Conservation (phyloP, 2,329 filamentous ascomycete genomes). For the Bretziella fagacearum region DNA sequence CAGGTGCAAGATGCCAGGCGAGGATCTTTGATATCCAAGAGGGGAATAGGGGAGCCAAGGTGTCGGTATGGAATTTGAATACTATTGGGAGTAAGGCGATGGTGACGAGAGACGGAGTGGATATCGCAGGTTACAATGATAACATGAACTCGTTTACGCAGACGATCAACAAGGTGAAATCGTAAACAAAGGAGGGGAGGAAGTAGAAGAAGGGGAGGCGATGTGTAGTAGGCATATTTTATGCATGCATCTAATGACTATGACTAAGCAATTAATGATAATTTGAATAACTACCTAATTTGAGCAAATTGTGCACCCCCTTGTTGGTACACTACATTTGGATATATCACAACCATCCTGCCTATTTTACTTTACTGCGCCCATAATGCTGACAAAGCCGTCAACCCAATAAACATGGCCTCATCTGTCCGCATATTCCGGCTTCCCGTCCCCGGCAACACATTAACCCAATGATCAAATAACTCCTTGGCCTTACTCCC, state of each 20-base stretch:
- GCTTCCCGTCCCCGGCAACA: slow-evolving; percentile 65
- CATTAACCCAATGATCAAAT: slow-evolving; percentile 74
- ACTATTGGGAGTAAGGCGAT: slow-evolving; percentile 28
- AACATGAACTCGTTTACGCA: slow-evolving; percentile 26
- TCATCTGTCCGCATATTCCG: slow-evolving; percentile 73
- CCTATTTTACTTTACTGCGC: slow-evolving; percentile 15
- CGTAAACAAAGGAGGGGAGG: slow-evolving; percentile 2
- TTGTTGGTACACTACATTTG: not conserved
- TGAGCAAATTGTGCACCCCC: too few relatives aligned
- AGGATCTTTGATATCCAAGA: slow-evolving; percentile 23
- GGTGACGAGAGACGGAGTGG: slow-evolving; percentile 23
- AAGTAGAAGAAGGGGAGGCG: not conserved
- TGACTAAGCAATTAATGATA: not conserved
- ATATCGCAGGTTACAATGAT: slow-evolving; percentile 23
- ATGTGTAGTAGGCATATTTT: slow-evolving; percentile 9
- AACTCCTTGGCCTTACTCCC: slow-evolving; percentile 48
- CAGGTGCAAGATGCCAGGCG: slow-evolving; percentile 30
- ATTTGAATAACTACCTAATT: not conserved
- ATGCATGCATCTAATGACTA: slow-evolving; percentile 1
- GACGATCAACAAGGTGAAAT: slow-evolving; percentile 22
- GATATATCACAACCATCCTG: not conserved
- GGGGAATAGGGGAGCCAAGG: slow-evolving; percentile 15
- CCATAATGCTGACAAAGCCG: slow-evolving; percentile 46
- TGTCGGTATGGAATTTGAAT: slow-evolving; percentile 29
- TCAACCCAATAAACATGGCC: slow-evolving; percentile 60